Evolutionary conservation across 257 asterid genomes (phyloP), one percentile per base, ranked within the genome.

Genomic region (Penstemon barbatus): DNA sequence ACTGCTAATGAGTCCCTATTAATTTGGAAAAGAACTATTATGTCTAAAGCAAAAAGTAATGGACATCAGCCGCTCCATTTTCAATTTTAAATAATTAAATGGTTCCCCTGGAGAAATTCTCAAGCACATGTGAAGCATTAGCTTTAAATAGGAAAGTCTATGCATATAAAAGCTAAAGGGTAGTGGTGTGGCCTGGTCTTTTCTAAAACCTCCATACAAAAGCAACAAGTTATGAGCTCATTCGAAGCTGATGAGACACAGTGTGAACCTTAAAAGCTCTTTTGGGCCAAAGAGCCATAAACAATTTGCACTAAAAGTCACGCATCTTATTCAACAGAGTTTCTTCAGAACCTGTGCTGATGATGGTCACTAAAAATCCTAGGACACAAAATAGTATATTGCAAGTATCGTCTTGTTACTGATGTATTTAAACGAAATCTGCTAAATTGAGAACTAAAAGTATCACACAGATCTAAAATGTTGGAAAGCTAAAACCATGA

Each of bases 61-160:
- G 57, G 77, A 60, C 79, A 76, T 76, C 65, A 81, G 81, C 80
- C 81, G 54, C 83, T 66, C 50, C 68, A 52, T 43, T 65, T 41
- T 61, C 68, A 40, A 56, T 59, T 62, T 75, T 36, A 52, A 37
- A 55, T 60, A 61, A 42, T 50, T 61, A 62, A 63, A 42, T 55
- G 61, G 50, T 59, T 54, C 59, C 67, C 55, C 64, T 58, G 13
- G 50, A 73, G 64, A 68, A 73, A 71, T 72, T 80, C 48, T 63
- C 50, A 36, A 67, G 82, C 89, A 81, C 83, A 84, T 79, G 89
- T 79, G 71, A 56, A 67, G 82, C 89, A 79, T 71, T 73, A 76
- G 63, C 77, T 74, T 74, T 50, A 42, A 68, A 63, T 68, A 66
- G 76, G 25, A 71, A 72, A 74, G 76, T 58, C 58, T 68, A 73